Conservation (phyloP, 192 early-diverging fungal genomes). For the Backusella tarrabulga region DNA sequence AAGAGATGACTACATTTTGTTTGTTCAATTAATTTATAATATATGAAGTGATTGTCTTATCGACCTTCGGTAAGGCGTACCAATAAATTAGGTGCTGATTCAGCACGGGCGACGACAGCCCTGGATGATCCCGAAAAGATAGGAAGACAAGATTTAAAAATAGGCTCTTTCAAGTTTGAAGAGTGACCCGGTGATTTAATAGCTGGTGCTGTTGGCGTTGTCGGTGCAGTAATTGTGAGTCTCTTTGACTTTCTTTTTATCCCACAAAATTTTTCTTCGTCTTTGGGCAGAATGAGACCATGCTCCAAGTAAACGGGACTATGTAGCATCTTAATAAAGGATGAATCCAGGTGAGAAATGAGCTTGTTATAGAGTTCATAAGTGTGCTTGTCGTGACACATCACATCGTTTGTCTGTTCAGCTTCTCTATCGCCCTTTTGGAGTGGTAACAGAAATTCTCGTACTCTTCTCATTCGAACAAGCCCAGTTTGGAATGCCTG, state of each 20-base stretch:
- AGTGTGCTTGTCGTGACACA: not conserved
- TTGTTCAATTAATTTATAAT: not conserved
- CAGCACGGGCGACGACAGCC: not conserved
- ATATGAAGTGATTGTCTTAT: not conserved
- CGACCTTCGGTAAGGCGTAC: not conserved
- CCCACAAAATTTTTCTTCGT: not conserved
- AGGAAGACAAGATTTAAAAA: not conserved
- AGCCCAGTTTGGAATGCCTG: not conserved
- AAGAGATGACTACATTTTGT: not conserved
- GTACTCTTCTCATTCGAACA: conserved; percentile 14
- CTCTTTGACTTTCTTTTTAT: not conserved
- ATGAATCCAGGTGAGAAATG: not conserved
- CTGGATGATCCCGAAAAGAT: not conserved
- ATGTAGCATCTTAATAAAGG: not conserved
- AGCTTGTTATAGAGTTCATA: not conserved
- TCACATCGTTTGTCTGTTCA: not conserved
- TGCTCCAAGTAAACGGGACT: conserved; percentile 1
- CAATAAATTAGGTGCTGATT: not conserved
- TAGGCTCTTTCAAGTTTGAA: not conserved
- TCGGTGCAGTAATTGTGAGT: not conserved
- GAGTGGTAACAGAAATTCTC: not conserved
- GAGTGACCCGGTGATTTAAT: not conserved
- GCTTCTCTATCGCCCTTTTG: not conserved
- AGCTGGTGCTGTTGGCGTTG: not conserved
- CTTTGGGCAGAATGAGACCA: conserved; percentile 3